Evolutionary conservation across 169 alveolate species (phyloP), one percentile per base, ranked within the genome.

Genomic region (Plasmodium berghei): DNA sequence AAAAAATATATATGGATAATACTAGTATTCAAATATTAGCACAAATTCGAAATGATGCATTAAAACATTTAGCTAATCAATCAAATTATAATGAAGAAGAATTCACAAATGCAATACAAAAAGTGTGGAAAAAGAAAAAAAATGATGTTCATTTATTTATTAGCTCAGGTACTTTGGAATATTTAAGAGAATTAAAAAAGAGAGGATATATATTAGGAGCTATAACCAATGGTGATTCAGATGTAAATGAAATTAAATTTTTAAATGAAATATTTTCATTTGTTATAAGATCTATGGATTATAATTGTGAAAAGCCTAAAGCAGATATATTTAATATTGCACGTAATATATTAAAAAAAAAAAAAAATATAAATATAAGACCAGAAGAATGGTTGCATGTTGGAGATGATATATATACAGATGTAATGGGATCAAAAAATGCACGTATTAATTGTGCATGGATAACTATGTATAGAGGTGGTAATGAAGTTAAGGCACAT

Each of bases 161-260:
- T 6, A 67, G 85, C 42, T 83, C 90, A 20, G 90, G 90, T 1
- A 80, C 90, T 0, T 66, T 80, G 5, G 90, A 80, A 52, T 80
- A 80, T 80, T 28, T 80, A 48, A 66, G 72, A 45, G 90, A 80
- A 48, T 48, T 80, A 18, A 80, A 80, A 80, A 20, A 2, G 10
- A 28, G 90, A 58, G 90, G 90, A 0, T 80, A 80, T 18, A 80
- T 67, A n/a, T 55, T 80, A 66, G 90, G 90, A 22, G 90, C 90
- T 3, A 80, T 80, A 1, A 80, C 90, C 20, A 80, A 80, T 80
- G 90, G 90, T n/a, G 90, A 80, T 48, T 80, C 90, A 24, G 90
- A 80, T 80, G 83, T 67, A 1, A 66, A 80, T 40, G 73, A 16
- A 9, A 80, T 80, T 16, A 67, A 80, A 80, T 80, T 80, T 55